A percentile compares a stretch with the other conserved stretches of the same genome.
phyloP scores from a whole-genome alignment of 1,284 basidiomycete genomes.

The Thelephora terrestris region DNA sequence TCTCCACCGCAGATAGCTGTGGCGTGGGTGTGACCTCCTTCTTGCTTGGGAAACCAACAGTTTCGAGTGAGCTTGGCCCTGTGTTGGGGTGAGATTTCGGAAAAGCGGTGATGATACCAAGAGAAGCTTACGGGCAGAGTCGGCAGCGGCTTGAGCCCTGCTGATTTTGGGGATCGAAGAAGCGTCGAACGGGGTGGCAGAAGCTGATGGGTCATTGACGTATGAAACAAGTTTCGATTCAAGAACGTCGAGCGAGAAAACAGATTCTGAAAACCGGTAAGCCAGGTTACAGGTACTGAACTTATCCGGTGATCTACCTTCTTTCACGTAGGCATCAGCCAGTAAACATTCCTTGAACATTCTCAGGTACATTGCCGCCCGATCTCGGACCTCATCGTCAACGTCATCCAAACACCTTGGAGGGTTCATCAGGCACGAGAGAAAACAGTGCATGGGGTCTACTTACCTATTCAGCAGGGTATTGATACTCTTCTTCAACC shows the following conservation, averaged over 20 bases:
- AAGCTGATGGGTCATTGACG: conserved; percentile 69
- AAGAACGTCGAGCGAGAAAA: conserved; percentile 80
- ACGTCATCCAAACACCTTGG: conserved; percentile 92
- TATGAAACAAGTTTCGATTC: conserved; percentile 86
- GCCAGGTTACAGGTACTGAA: neutral
- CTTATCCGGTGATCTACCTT: conserved; percentile 45
- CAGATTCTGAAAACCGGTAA: conserved; percentile 54
- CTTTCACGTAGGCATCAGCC: conserved; percentile 82
- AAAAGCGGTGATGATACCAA: neutral
- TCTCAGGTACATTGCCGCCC: conserved; percentile 90
- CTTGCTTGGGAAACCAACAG: conserved; percentile 60
- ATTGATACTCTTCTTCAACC: conserved; percentile 78
- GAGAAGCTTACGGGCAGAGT: conserved; percentile 60
- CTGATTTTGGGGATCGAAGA: conserved; percentile 85
- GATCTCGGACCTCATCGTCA: conserved; percentile 97
- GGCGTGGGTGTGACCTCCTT: conserved; percentile 55
- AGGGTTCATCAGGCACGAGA: conserved; percentile 5
- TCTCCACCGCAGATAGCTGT: conserved; percentile 69
- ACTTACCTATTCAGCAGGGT: conserved; percentile 75
- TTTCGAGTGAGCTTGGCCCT: conserved; percentile 81
- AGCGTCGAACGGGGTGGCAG: conserved; percentile 67
- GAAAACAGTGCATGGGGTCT: conserved; percentile 4
- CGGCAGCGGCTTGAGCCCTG: conserved; percentile 79
- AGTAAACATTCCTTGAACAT: conserved; percentile 74
- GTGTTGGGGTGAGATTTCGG: conserved; percentile 8